Evolutionary conservation across 331 rosid species (phyloP), one percentile per base, ranked within the genome.

Genomic region (Saraca asoca): DNA sequence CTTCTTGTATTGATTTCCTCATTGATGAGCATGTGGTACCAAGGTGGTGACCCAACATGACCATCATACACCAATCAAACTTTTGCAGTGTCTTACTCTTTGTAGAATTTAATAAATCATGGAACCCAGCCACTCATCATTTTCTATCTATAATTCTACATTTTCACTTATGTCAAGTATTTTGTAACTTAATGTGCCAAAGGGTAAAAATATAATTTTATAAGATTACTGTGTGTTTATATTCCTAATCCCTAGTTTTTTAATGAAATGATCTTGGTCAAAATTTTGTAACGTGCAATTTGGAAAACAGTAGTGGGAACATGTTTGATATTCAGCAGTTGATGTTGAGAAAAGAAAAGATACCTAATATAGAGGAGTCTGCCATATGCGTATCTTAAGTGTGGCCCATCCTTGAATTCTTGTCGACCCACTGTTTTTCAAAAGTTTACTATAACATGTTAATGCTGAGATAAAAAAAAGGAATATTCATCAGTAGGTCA

Each of bases 351-450:
- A 34, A 24, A 29, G 70, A 79, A 87, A 76, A 81, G 83, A 78
- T 82, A 60, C 66, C 68, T 10, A 39, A 54, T 76, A 69, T 62
- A 69, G 64, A 80, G 79, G 76, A 53, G 86, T 74, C 81, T 78
- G 70, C 68, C 77, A 62, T 43, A 72, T 66, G 50, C 56, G 66
- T 74, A 85, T 75, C 79, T 67, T 73, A 75, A 34, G 60, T 38
- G 71, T 75, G 94, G 76, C 81, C 95, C 93, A 85, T 83, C 75
- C 83, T 84, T 84, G 87, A 84, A 90, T 85, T 80, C 75, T 91
- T 88, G 95, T 91, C 93, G 62, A 71, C 67, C 42, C 65, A 33
- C 64, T 68, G 82, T 80, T 74, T 37, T 12, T 62, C 57, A 33
- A 64, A 72, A 69, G 68, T 58, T 43, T 58, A 14, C 18, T 58